These are phyloP conservation scores for Ascochyta clinopodiicola DNA, from an alignment of 2,329 filamentous ascomycete genomes.

Conservation along the genomic window DNA sequence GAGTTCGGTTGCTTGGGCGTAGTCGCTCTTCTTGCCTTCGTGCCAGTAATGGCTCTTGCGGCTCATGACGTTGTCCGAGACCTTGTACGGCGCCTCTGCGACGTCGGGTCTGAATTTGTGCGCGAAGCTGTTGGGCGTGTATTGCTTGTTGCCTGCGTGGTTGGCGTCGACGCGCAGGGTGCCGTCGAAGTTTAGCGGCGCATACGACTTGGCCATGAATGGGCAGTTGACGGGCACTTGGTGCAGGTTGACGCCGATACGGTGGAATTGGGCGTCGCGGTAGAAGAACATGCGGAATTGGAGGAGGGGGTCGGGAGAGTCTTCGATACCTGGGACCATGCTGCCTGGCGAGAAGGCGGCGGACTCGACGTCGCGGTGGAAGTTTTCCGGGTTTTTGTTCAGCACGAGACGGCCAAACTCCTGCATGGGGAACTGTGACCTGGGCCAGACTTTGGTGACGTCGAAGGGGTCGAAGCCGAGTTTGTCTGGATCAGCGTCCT, in stretches of 20 bases:
- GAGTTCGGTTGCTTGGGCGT: constrained; percentile 59
- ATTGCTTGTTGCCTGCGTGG: constrained; percentile 58
- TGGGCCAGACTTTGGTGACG: constrained; percentile 62
- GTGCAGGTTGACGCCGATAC: constrained; percentile 60
- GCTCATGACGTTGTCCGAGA: constrained; percentile 58
- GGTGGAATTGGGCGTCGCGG: constrained; percentile 59
- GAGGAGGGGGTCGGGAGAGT: constrained; percentile 36
- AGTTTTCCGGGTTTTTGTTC: constrained; percentile 63
- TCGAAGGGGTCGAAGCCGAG: constrained; percentile 63
- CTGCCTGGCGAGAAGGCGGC: constrained; percentile 56
- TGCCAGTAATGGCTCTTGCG: constrained; percentile 63
- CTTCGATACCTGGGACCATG: constrained; percentile 60
- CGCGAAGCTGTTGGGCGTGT: constrained; percentile 59
- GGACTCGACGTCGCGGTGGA: constrained; percentile 51
- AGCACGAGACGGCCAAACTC: constrained; percentile 59
- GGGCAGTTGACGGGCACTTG: constrained; percentile 56
- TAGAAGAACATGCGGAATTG: constrained; percentile 37
- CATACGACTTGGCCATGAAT: constrained; percentile 57
- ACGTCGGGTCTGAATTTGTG: constrained; percentile 60
- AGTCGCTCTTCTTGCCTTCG: constrained; percentile 60
- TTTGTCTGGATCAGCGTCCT: constrained; percentile 55
- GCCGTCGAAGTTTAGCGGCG: constrained; percentile 59
- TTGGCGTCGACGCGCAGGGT: constrained; percentile 58
- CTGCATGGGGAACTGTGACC: constrained; percentile 56
- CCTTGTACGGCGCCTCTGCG: constrained; percentile 58